phyloP scores from a whole-genome alignment of 352 stramenopile genomes.

The Globisporangium spiculum region DNA sequence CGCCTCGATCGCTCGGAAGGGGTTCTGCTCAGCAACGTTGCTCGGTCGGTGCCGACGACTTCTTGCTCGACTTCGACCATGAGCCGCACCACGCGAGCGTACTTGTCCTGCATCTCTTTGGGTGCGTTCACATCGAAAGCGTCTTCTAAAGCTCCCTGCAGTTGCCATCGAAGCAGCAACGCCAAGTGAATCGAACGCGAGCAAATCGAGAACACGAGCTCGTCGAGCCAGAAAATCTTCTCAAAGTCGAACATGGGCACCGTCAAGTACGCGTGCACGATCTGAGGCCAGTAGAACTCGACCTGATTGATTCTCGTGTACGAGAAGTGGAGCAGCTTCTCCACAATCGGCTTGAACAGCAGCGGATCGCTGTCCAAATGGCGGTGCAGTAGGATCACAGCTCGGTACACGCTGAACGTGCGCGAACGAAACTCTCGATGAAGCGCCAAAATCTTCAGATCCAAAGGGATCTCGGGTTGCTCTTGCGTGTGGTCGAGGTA shows the following conservation, averaged over 20 bases:
- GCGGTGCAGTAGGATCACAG: slow-evolving; percentile 82
- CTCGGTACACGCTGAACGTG: slow-evolving; percentile 79
- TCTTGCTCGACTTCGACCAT: slow-evolving; percentile 88
- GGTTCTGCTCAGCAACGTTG: slow-evolving; percentile 57
- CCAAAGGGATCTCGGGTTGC: slow-evolving; percentile 80
- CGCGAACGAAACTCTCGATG: slow-evolving; percentile 85
- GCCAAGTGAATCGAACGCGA: slow-evolving; percentile 84
- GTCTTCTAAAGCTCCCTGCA: slow-evolving; percentile 86
- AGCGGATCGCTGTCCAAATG: slow-evolving; percentile 83
- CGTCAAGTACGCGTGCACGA: slow-evolving; percentile 86
- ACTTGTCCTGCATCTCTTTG: slow-evolving; percentile 86
- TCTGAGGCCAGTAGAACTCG: slow-evolving; percentile 91
- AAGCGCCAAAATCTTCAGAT: slow-evolving; percentile 81
- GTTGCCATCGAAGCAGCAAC: slow-evolving; percentile 80
- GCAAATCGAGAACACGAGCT: slow-evolving; percentile 86
- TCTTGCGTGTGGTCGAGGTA: slow-evolving; percentile 85
- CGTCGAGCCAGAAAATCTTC: slow-evolving; percentile 89
- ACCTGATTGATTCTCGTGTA: slow-evolving; percentile 90
- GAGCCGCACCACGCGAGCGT: slow-evolving; percentile 73
- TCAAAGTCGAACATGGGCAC: slow-evolving; percentile 89
- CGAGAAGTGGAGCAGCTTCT: slow-evolving; percentile 81
- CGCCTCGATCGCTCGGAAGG: slow-evolving; percentile 43
- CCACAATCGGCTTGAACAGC: slow-evolving; percentile 85
- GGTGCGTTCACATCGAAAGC: slow-evolving; percentile 73
- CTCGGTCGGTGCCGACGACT: slow-evolving; percentile 68